phyloP scores from a whole-genome alignment of 2,329 filamentous ascomycete genomes.

The Cordyceps cicadae region DNA sequence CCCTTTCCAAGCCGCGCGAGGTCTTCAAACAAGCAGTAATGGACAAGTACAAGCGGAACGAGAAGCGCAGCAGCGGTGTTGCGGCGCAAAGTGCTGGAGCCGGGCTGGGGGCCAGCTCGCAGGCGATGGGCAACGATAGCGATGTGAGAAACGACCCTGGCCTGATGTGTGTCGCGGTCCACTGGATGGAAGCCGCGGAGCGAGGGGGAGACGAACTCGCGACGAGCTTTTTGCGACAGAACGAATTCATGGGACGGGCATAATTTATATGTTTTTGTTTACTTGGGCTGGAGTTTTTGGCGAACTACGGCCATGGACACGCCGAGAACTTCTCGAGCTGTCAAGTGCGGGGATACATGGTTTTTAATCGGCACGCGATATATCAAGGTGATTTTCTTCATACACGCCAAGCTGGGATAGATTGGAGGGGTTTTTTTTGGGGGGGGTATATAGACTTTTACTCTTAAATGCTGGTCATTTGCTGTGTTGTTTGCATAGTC shows the following conservation, averaged over 20 bases:
- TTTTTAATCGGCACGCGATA: background rate
- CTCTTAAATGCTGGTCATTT: background rate
- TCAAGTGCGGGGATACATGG: no score
- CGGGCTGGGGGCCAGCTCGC: background rate
- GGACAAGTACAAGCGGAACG: slow-evolving; percentile 51
- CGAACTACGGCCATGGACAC: background rate
- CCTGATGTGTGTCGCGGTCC: slow-evolving; percentile 87
- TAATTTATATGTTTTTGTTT: slow-evolving; percentile 14
- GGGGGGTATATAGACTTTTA: slow-evolving; percentile 4
- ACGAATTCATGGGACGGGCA: slow-evolving; percentile 32
- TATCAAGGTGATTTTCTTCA: background rate
- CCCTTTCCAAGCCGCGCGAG: slow-evolving; percentile 74
- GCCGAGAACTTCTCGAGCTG: background rate
- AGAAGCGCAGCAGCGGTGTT: slow-evolving; percentile 19
- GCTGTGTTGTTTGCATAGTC: background rate
- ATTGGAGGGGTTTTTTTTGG: background rate
- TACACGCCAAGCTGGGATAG: slow-evolving; percentile 1
- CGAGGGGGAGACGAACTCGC: slow-evolving; percentile 81
- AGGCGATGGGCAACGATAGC: slow-evolving; percentile 28
- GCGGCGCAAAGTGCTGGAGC: slow-evolving; percentile 18
- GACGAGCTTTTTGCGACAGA: slow-evolving; percentile 70
- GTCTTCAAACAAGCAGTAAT: slow-evolving; percentile 87
- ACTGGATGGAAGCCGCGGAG: slow-evolving; percentile 93
- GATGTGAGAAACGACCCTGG: slow-evolving; percentile 67
- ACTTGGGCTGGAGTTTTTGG: background rate